Evolutionary conservation across 306 rosid genomes (phyloP).

Genomic region (Prunus salicina): DNA sequence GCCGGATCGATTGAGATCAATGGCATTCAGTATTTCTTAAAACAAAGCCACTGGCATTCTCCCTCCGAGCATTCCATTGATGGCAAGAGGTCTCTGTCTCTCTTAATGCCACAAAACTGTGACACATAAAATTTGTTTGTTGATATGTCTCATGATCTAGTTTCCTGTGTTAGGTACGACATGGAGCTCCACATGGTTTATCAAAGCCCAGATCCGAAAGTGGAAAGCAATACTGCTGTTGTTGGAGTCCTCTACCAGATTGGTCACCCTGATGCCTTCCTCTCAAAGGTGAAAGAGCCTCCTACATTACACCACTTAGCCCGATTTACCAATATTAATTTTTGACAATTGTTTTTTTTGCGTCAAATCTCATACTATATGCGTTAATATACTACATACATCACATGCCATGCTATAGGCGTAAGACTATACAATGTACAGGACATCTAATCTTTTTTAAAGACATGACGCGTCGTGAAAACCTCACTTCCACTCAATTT

Average conservation of each 20-base stretch:
- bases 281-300: slow-evolving; percentile 42
- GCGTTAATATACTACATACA: no score
- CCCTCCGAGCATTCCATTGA: slow-evolving; percentile 75
- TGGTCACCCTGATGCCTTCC: slow-evolving; percentile 46
- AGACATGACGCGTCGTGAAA: no score
- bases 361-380: no score
- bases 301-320: not conserved
- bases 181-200: slow-evolving; percentile 78
- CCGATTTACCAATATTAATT: no score
- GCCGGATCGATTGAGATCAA: slow-evolving; percentile 49
- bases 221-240: slow-evolving; percentile 39
- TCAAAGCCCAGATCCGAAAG: slow-evolving; percentile 11
- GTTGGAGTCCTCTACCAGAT: slow-evolving; percentile 45
- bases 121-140: not conserved
- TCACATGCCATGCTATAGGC: no score
- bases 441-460: no score
- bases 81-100: slow-evolving; percentile 41
- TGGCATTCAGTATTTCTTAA: slow-evolving; percentile 43
- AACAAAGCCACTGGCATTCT: slow-evolving; percentile 72
- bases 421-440: no score
- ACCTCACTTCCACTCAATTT: no score
- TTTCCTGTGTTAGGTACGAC: slow-evolving; percentile 40
- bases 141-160: not conserved
- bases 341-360: no score
- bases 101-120: not conserved